Evolutionary conservation across 2,329 filamentous ascomycete species (phyloP).

Genomic region (Lachnellula arida): DNA sequence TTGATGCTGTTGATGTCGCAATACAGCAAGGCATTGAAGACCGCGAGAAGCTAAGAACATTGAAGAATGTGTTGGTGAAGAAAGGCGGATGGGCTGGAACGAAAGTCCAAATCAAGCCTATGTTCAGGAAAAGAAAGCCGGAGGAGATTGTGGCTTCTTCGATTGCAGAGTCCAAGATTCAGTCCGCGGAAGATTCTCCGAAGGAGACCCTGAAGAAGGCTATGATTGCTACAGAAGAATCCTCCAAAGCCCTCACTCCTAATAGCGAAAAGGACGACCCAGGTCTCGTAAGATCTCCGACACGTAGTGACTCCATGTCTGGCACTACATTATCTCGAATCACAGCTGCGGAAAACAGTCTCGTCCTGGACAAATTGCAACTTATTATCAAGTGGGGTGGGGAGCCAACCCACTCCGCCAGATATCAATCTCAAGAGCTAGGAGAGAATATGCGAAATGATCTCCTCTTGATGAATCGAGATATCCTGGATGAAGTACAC

Average conservation of each 20-base stretch:
- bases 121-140: constrained; percentile 87
- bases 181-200: not conserved
- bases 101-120: constrained; percentile 98
- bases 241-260: constrained; percentile 4
- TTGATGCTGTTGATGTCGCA: constrained; percentile 79
- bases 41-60: constrained; percentile 72
- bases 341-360: constrained; percentile 85
- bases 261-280: constrained; percentile 23
- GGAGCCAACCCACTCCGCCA: constrained; percentile 93
- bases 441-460: constrained; percentile 96
- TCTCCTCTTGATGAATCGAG: constrained; percentile 84
- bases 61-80: constrained; percentile 83
- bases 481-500: constrained; percentile 85
- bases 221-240: constrained; percentile 16
- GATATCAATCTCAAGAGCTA: constrained; percentile 93
- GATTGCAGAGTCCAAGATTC: constrained; percentile 1
- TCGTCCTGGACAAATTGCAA: constrained; percentile 92
- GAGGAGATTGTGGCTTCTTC: constrained; percentile 43
- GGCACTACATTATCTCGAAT: constrained; percentile 91
- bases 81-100: constrained; percentile 94
- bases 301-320: constrained; percentile 77
- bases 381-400: constrained; percentile 99
- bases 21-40: constrained; percentile 79
- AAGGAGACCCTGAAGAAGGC: not conserved
- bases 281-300: constrained; percentile 44